Conservation (phyloP, 2,329 filamentous ascomycete species). For the Talaromyces sp. region DNA sequence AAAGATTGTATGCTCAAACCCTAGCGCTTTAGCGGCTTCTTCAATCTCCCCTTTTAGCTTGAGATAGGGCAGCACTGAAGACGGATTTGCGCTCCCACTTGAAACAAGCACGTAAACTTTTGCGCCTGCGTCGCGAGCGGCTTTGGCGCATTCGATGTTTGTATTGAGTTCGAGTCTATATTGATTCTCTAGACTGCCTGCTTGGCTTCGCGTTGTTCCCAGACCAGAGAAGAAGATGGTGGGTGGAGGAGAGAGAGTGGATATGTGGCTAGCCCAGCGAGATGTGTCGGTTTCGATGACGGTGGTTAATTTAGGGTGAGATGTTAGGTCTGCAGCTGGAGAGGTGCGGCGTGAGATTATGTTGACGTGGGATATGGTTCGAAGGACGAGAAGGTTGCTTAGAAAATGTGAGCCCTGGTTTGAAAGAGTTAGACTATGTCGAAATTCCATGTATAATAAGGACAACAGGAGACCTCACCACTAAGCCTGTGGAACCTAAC, state of each 20-base stretch:
- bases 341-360: conserved; percentile 46
- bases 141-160: conserved; percentile 72
- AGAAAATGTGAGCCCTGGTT: conserved; percentile 70
- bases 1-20: conserved; percentile 75
- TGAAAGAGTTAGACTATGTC: conserved; percentile 22
- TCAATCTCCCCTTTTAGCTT: conserved; percentile 88
- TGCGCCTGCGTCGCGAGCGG: conserved; percentile 68
- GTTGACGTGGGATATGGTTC: conserved; percentile 40
- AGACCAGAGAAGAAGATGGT: conserved; percentile 70
- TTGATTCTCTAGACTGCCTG: conserved; percentile 73
- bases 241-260: conserved; percentile 54
- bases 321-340: conserved; percentile 42
- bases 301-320: conserved; percentile 60
- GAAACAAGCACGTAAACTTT: conserved; percentile 76
- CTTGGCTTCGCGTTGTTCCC: conserved; percentile 71
- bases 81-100: conserved; percentile 50
- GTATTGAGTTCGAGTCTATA: conserved; percentile 85
- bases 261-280: conserved; percentile 63
- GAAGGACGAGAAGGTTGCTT: conserved; percentile 43
- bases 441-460: neutral
- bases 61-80: conserved; percentile 52
- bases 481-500: conserved; percentile 48
- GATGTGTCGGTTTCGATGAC: conserved; percentile 64
- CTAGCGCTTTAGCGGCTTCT: conserved; percentile 65
- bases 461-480: conserved; percentile 36